Evolutionary conservation across 139 green algal genomes (phyloP).

Genomic region (Auxenochlorella pyrenoidosa): DNA sequence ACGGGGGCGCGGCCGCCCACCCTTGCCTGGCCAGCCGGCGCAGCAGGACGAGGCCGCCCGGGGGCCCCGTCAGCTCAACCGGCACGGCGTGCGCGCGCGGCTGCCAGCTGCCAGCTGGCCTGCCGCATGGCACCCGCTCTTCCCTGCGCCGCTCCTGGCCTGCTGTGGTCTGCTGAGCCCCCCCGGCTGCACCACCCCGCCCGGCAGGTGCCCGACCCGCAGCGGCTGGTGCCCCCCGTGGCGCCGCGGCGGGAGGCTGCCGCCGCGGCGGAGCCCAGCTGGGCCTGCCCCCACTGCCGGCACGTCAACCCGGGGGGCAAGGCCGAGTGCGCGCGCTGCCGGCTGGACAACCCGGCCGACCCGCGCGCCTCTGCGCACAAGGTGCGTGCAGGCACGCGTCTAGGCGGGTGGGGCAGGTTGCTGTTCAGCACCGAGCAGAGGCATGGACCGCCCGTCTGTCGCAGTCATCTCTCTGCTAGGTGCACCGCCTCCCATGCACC

Average conservation of each 20-base stretch:
- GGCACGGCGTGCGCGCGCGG: neutral
- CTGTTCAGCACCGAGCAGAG: neutral
- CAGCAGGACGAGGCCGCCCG: no score
- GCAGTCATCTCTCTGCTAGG: no score
- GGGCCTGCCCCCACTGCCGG: slow-evolving; percentile 24
- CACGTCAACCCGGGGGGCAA: neutral
- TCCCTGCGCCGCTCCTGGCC: no score
- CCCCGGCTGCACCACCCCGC: neutral
- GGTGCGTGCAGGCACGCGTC: neutral
- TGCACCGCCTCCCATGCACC: no score
- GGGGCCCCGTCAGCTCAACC: no score
- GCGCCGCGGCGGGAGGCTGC: neutral
- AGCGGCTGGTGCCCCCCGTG: slow-evolving; percentile 19
- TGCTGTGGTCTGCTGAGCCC: no score
- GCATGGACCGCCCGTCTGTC: no score
- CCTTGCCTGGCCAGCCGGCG: no score
- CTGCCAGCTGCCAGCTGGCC: no score
- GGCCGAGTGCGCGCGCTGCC: slow-evolving; percentile 19
- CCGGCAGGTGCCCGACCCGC: slow-evolving; percentile 19
- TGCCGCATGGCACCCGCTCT: no score
- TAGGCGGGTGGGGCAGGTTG: neutral
- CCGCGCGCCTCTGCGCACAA: neutral
- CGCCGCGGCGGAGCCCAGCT: neutral
- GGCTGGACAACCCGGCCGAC: neutral
- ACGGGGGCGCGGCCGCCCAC: no score